Evolutionary conservation across 2,329 filamentous ascomycete species (phyloP), one percentile per base, ranked within the genome.

Genomic region (Emergomyces orientalis): DNA sequence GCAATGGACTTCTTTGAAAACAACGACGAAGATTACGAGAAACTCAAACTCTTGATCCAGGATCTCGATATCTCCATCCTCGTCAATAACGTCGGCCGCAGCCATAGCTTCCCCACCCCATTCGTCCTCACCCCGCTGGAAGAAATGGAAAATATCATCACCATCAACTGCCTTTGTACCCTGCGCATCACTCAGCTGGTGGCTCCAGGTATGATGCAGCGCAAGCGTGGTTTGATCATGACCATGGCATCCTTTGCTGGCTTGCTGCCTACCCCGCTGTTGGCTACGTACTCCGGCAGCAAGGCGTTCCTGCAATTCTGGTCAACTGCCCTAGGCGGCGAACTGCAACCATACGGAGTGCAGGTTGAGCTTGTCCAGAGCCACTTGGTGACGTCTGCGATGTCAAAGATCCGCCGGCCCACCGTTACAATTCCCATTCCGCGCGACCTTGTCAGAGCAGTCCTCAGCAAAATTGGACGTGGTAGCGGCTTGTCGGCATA

Each of bases 241-340:
- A 99, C 93, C 63, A 97, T 99, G 92, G 94, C 93, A 56, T 97
- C 92, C 13, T 96, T 97, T 73, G 94, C 89, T 65, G 95, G 94
- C 68, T 88, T 95, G 78, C 85, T 94, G 65, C 94, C 94, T 8
- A 96, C 91, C 0, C 92, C 95, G 6, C 86, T 94, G 62, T 84
- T 99, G 54, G 94, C 94, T 14, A 97, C 94, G 2, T 99, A 99
- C 82, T 95, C 90, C 54, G 94, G 94, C 68, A 94, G 89, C 84
- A 99, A 99, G 80, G 93, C 94, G 1, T 99, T 99, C 83, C 83
- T 99, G 58, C 93, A 97, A 78, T 88, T 96, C 73, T 99, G 94
- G 94, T 96, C 89, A 68, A 88, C 86, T 6, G 87, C 94, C 13
- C 83, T 99, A 17, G 89, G 88, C 0, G 84, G 88, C 17, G 94